Evolutionary conservation across 2,329 filamentous ascomycete genomes (phyloP), one percentile per base, ranked within the genome.

Genomic region (Fusarium mangiferae): DNA sequence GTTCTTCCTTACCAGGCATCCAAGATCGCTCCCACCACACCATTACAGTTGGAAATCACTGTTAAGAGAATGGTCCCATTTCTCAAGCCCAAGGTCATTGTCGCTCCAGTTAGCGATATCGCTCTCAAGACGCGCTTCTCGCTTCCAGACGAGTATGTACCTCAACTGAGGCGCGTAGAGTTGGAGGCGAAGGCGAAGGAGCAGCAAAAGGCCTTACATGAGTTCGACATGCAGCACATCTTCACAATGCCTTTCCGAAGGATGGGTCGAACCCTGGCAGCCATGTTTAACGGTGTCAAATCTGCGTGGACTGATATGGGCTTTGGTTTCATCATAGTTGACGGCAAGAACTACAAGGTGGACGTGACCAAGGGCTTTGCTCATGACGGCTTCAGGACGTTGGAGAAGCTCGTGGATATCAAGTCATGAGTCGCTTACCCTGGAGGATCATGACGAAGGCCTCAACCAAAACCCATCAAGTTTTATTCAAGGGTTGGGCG

Each of bases 211-310:
- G 82, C 81, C 61, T 80, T 82, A 67, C 82, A 82, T 63, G 84
- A 89, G 78, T 87, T 89, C 70, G 86, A 90, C 79, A 84, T 85
- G 81, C 82, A 85, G 61, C 87, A 90, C 76, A 78, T 90, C 42
- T 82, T 91, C 82, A 90, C 88, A 15, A 84, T 86, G 78, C 89
- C 89, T 24, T 90, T 91, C 73, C 84, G 89, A 26, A 85, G 88
- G 72, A 79, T 85, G 4, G 82, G 81, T 24, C 82, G 83, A 68
- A 86, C 81, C 0, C 75, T 87, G 7, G 77, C 78, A 28, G 80
- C 78, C 13, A 78, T 88, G 59, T 87, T 87, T 71, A 63, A 75
- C 11, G 86, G 85, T 13, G 81, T 89, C 28, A 83, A 82, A 66
- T 83, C 88, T 54, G 85, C 88, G 4, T 84, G 90, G 78, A 88